Evolutionary conservation across 352 stramenopile genomes (phyloP).

Genomic region (Phytophthora capsici): DNA sequence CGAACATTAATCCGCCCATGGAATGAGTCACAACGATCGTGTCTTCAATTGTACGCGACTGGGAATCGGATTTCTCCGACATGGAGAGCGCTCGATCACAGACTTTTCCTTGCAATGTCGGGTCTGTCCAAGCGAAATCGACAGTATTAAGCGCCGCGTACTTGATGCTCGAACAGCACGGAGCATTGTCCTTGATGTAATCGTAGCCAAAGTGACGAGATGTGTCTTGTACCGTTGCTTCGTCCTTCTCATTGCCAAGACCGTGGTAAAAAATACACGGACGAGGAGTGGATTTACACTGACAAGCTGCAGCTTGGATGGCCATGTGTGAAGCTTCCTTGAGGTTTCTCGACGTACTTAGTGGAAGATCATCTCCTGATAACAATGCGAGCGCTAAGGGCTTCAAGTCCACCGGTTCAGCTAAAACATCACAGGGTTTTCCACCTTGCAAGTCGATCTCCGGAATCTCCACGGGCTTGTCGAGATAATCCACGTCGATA

Average conservation of each 20-base stretch:
- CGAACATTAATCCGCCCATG: conserved; percentile 45
- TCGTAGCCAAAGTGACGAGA: conserved; percentile 28
- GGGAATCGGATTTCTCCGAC: conserved; percentile 1
- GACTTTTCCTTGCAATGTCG: conserved; percentile 38
- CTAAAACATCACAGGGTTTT: conserved; percentile 7
- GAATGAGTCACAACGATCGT: conserved; percentile 52
- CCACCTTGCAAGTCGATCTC: conserved; percentile 3
- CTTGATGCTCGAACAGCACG: conserved; percentile 39
- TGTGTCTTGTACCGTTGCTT: conserved; percentile 20
- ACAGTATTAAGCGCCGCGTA: conserved; percentile 58
- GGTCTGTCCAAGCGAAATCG: conserved; percentile 54
- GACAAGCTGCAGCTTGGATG: conserved; percentile 14
- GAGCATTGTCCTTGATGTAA: conserved; percentile 22
- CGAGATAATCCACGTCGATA: conserved; percentile 37
- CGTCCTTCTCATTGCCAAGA: conserved; percentile 32
- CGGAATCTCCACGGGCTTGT: conserved; percentile 8
- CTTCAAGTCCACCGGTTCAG: conserved; percentile 3
- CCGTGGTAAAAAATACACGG: conserved; percentile 39
- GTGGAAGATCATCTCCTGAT: conserved; percentile 12
- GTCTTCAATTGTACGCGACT: conserved; percentile 29
- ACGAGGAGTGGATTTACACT: conserved; percentile 32
- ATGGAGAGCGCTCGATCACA: conserved; percentile 39
- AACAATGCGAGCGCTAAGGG: conserved; percentile 19
- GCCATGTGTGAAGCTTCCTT: conserved; percentile 23
- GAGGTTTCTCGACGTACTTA: conserved; percentile 14